These are phyloP conservation scores for Yamadazyma phyllophila DNA, from an alignment of 805 yeast species.

Conservation along the genomic window DNA sequence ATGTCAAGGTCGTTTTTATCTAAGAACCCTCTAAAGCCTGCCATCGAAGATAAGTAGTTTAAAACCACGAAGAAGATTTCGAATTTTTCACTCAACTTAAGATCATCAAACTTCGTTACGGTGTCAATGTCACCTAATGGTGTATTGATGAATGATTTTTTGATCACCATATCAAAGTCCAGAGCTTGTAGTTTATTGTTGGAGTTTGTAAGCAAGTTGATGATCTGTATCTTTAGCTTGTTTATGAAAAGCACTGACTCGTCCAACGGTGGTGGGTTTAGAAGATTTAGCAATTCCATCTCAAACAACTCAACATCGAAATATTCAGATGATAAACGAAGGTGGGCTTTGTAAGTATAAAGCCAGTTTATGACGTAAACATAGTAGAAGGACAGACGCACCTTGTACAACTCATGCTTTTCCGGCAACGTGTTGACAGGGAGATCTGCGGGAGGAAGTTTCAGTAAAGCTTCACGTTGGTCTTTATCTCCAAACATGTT, in stretches of 20 bases:
- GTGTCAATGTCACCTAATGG: constrained; percentile 15
- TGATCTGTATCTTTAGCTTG: constrained; percentile 42
- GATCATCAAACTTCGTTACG: constrained; percentile 34
- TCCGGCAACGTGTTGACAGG: constrained; percentile 16
- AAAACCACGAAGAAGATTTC: constrained; percentile 48
- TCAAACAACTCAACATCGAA: constrained; percentile 62
- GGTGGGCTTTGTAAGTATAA: constrained; percentile 48
- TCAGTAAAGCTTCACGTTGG: constrained; percentile 16
- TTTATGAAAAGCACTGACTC: constrained; percentile 37
- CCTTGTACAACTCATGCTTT: constrained; percentile 10
- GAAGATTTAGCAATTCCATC: constrained; percentile 50
- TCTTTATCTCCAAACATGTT: constrained; percentile 15
- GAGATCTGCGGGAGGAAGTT: constrained; percentile 20
- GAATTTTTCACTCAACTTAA: constrained; percentile 47
- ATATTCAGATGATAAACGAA: constrained; percentile 49
- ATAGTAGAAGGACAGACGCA: constrained; percentile 22
- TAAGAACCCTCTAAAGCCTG: constrained; percentile 46
- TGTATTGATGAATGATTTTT: constrained; percentile 9
- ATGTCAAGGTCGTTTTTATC: constrained; percentile 36
- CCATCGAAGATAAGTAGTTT: constrained; percentile 39
- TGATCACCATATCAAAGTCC: constrained; percentile 13
- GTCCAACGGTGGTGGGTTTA: constrained; percentile 32
- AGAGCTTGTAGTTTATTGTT: constrained; percentile 6
- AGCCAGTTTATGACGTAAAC: constrained; percentile 52
- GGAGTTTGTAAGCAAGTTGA: constrained; percentile 40